phyloP scores from a whole-genome alignment of 495 filamentous ascomycete genomes.

The Xylaria scruposa region DNA sequence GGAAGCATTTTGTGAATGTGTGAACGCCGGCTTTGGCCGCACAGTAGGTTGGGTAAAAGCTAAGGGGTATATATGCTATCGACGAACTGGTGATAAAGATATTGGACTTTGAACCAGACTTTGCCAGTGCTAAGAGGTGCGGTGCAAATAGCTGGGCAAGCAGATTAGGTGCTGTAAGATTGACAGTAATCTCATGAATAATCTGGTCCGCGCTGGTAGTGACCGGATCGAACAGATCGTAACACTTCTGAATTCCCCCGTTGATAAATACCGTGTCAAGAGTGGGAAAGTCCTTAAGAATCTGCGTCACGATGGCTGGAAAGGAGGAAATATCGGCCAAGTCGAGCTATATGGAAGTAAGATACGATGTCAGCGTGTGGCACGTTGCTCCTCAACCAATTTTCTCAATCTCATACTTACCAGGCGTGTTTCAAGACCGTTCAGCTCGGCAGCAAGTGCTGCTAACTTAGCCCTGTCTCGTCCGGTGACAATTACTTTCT shows the following conservation, averaged over 20 bases:
- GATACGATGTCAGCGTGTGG: neutral
- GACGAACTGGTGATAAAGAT: slow-evolving; percentile 43
- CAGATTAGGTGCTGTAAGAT: slow-evolving; percentile 3
- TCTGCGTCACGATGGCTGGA: slow-evolving; percentile 30
- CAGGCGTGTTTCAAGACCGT: neutral
- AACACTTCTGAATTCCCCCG: slow-evolving; percentile 40
- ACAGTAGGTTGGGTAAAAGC: slow-evolving; percentile 46
- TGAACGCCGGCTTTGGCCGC: slow-evolving; percentile 45
- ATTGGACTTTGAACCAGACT: slow-evolving; percentile 23
- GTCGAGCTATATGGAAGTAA: neutral
- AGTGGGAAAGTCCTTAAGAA: slow-evolving; percentile 39
- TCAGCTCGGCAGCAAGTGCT: neutral
- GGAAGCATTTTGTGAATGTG: slow-evolving; percentile 31
- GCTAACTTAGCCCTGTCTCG: slow-evolving; percentile 38
- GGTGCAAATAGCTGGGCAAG: neutral
- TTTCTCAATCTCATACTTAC: neutral
- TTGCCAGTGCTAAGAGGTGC: neutral
- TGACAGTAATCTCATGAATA: neutral
- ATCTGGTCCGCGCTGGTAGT: slow-evolving; percentile 29
- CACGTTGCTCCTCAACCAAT: neutral
- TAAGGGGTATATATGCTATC: slow-evolving; percentile 43
- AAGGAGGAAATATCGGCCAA: slow-evolving; percentile 36
- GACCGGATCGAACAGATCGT: slow-evolving; percentile 35
- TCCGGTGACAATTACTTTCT: slow-evolving; percentile 53
- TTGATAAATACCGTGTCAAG: slow-evolving; percentile 48